Evolutionary conservation across 192 early-diverging fungal species (phyloP).

Genomic region (Backusella mclennaniae): DNA sequence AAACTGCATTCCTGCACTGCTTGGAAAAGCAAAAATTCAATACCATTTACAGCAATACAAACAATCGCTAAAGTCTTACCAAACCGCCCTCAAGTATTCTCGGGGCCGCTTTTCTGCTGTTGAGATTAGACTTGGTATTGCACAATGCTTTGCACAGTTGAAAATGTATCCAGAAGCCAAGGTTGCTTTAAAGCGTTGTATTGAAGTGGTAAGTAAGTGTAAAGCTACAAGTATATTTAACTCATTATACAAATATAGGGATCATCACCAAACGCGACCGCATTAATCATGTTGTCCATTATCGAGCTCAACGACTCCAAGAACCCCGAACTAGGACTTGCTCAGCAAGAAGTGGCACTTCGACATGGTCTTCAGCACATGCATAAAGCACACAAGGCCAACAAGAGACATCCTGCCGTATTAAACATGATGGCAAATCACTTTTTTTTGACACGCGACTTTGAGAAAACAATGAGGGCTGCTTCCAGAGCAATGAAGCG

Average conservation of each 20-base stretch:
- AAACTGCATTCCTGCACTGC: constrained; percentile 57
- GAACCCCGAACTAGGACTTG: constrained; percentile 31
- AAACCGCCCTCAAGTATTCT: constrained; percentile 69
- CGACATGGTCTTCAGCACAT: constrained; percentile 47
- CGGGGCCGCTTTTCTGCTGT: constrained; percentile 33
- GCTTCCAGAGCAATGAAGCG: constrained; percentile 41
- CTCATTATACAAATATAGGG: background rate
- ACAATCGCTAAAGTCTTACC: constrained; percentile 72
- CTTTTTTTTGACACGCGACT: constrained; percentile 46
- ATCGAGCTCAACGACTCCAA: constrained; percentile 80
- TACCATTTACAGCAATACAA: constrained; percentile 62
- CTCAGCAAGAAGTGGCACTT: constrained; percentile 44
- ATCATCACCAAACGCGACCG: constrained; percentile 54
- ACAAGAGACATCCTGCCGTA: constrained; percentile 56
- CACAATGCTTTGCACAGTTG: constrained; percentile 80
- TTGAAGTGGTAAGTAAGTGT: constrained; percentile 51
- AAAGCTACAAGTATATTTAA: background rate
- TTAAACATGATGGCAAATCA: constrained; percentile 55
- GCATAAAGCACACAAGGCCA: constrained; percentile 46
- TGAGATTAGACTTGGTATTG: constrained; percentile 84
- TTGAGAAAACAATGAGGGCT: constrained; percentile 42
- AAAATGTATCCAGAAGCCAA: constrained; percentile 66
- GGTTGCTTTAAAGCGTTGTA: constrained; percentile 66
- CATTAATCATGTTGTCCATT: constrained; percentile 70
- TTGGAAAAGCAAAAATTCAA: constrained; percentile 63